Base-by-base conservation (phyloP, 345 rosid genomes). In the Triadica sebifera region DNA sequence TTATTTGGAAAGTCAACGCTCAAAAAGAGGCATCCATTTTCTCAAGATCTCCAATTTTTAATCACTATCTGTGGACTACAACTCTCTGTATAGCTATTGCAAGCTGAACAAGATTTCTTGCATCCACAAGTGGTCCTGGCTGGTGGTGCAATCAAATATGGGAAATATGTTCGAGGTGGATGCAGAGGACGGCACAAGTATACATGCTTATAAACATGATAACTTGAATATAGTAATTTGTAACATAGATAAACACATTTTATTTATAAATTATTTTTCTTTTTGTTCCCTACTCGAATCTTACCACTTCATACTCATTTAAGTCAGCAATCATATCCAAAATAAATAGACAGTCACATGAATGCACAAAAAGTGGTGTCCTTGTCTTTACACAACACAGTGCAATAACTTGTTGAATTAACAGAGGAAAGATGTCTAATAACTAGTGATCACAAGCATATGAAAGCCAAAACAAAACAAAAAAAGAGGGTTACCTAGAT, bases 151-250 rank as follows among this genome's bases (percentile, higher is more conserved):
- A 74, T 81, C 88, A 66, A 94, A 91, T 77, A 92, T 98, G 24
- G 97, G 97, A 19, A 92, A 87, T 85, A 53, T 92, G 86, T 91
- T 89, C 81, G 91, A 88, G 77, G 97, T 92, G 3, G 91, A 94
- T 53, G 91, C 67, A 53, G 97, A 73, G 1, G 85, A 67, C 67
- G 98, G 98, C 16, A 67, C 65, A n/a, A n/a, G n/a, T n/a, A n/a
- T n/a, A n/a, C n/a, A n/a, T n/a, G 72, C 69, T 63, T 19, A 63
- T 77, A 70, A 80, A 55, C 12, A 75, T 45, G 50, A 37, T 15
- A 15, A 9, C 24, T 63, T 19, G 64, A 62, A 69, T 70, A 52
- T 29, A 51, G 20, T 15, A 66, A 53, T 24, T 45, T 20, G 15
- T 45, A 56, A 12, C 25, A 71, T 45, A 24, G 71, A 67, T 1